phyloP scores from a whole-genome alignment of 2,329 filamentous ascomycete genomes.

The Aspergillus fumigatus region DNA sequence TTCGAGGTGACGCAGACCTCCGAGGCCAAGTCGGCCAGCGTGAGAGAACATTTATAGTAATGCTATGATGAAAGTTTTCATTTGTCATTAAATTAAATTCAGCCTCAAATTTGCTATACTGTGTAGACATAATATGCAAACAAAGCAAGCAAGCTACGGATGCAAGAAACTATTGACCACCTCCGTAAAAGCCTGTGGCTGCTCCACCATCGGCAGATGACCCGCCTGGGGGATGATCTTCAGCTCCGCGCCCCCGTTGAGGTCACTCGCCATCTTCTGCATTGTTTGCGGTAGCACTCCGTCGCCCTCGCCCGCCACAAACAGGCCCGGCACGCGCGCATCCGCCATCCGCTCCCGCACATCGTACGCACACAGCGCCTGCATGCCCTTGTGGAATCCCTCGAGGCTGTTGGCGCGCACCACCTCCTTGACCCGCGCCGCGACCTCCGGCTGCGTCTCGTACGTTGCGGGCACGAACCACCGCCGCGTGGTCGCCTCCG shows the following conservation, averaged over 20 bases:
- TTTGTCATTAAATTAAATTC: neutral
- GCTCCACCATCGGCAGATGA: constrained; percentile 81
- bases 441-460: constrained; percentile 47
- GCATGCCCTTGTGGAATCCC: constrained; percentile 77
- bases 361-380: constrained; percentile 53
- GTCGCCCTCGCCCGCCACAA: constrained; percentile 70
- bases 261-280: constrained; percentile 61
- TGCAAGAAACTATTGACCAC: constrained; percentile 57
- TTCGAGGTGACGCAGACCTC: constrained; percentile 27
- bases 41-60: constrained; percentile 18
- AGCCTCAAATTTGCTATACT: no score
- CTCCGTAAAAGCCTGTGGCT: constrained; percentile 62
- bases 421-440: constrained; percentile 61
- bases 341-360: constrained; percentile 41
- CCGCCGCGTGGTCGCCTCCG: constrained; percentile 64
- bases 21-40: constrained; percentile 7
- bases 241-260: constrained; percentile 58
- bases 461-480: constrained; percentile 68
- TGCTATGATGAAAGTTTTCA: neutral
- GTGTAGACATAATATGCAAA: neutral
- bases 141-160: neutral
- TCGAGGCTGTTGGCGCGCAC: constrained; percentile 64
- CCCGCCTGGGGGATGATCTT: constrained; percentile 66
- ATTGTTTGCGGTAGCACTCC: constrained; percentile 74
- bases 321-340: constrained; percentile 46